Conservation (phyloP, 2,329 filamentous ascomycete species). For the Ceratocystis albifundus region DNA sequence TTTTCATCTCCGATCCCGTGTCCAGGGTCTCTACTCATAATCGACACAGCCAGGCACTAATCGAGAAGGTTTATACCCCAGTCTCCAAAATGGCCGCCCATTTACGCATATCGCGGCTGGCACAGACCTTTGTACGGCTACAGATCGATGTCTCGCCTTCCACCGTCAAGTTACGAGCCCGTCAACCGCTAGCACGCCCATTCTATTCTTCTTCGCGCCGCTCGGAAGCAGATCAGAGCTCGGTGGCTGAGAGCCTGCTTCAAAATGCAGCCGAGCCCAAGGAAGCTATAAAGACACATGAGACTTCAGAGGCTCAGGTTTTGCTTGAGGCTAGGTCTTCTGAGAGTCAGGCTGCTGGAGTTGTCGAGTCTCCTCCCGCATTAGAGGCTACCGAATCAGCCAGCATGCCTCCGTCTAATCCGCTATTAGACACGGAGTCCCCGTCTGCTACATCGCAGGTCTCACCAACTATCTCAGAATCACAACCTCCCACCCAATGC, state of each 20-base stretch:
- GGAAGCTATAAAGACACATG: background rate
- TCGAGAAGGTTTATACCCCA: background rate
- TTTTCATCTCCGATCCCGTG: too few species aligned
- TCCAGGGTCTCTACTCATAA: too few species aligned
- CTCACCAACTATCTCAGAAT: background rate
- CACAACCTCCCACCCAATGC: background rate
- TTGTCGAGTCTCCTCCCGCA: background rate
- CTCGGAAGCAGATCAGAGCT: background rate
- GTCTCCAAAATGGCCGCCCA: slow-evolving; percentile 4
- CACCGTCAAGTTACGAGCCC: background rate
- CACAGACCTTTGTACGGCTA: slow-evolving; percentile 12
- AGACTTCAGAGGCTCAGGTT: background rate
- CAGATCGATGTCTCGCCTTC: background rate
- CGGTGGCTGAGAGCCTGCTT: background rate
- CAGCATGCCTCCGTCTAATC: background rate
- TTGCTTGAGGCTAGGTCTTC: background rate
- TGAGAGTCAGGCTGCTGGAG: background rate
- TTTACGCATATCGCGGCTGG: slow-evolving; percentile 15
- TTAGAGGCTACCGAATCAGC: background rate
- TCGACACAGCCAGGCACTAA: too few species aligned
- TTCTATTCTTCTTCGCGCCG: slow-evolving; percentile 6
- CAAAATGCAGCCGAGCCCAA: background rate
- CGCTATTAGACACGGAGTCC: background rate
- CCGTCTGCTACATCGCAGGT: background rate
- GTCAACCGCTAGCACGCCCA: slow-evolving; percentile 4